Evolutionary conservation across 345 rosid species (phyloP).

Genomic region (Euphorbia pulcherrima): DNA sequence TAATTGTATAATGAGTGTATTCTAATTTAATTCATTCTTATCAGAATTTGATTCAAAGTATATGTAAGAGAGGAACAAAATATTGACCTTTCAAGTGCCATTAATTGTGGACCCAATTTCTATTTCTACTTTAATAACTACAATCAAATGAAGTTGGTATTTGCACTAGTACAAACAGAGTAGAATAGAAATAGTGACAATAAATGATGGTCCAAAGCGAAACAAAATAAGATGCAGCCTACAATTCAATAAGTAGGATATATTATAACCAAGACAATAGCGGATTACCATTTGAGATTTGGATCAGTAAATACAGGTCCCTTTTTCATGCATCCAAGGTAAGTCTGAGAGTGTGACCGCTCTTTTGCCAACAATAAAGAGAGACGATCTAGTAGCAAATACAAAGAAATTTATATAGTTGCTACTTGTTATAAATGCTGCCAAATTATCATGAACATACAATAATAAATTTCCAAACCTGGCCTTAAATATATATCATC

Average conservation of each 20-base stretch:
- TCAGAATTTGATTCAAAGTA: not conserved
- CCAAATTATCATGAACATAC: not conserved
- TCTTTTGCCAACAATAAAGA: conserved; percentile 77
- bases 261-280: conserved; percentile 6
- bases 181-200: not conserved
- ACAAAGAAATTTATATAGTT: conserved; percentile 2
- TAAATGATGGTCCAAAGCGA: not conserved
- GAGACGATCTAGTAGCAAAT: conserved; percentile 52
- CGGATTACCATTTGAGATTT: conserved; percentile 73
- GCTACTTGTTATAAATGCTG: conserved; percentile 5
- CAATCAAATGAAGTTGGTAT: not conserved
- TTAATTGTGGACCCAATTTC: not conserved
- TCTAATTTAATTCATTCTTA: no score
- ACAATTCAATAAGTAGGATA: not conserved
- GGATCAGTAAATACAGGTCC: conserved; percentile 88
- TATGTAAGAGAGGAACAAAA: not conserved
- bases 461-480: conserved; percentile 41
- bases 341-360: conserved; percentile 73
- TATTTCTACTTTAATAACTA: not conserved
- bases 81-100: not conserved
- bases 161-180: not conserved
- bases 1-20: not conserved
- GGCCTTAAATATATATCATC: conserved; percentile 91
- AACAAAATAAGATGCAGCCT: not conserved
- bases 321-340: conserved; percentile 91